Evolutionary conservation across 139 green algal species (phyloP), one percentile per base, ranked within the genome.

Genomic region (Zygnema cylindricum): DNA sequence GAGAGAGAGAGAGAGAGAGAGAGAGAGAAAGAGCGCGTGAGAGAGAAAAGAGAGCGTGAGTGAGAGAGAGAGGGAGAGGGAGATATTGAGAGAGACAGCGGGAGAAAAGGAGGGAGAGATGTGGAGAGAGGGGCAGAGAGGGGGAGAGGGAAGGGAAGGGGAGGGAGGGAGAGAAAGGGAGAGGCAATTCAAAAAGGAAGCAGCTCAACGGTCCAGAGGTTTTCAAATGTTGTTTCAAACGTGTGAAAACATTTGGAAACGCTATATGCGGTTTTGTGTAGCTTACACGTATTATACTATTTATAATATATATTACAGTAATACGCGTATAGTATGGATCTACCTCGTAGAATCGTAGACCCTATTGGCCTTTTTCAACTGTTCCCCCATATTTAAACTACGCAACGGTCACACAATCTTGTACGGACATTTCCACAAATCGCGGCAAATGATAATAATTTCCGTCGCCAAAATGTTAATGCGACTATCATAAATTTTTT

Each of bases 11-110:
- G 43, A 33, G 32, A 55, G n/a, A 33, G 32, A 7, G 22, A 2
- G 7, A 16, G 1, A 69, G 32, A 69, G 0, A 0, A 33, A 33
- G 32, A 7, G 32, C 41, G 49, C 7, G 49, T 7, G 49, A 63
- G 49, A 16, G 49, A 16, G 7, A 7, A 16, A 16, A 63, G 49
- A 16, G 16, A 16, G 7, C 49, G 49, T 16, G 7, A 16, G 49
- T 7, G 49, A 63, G 49, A 16, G 49, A 7, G 49, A 16, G 49
- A 7, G 49, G 49, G 49, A 63, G 49, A 16, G 16, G 49, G 49
- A 63, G 49, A 63, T 7, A 63, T 25, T 63, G 49, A 63, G 93
- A 75, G 39, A 94, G 49, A 16, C 49, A 63, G 49, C 49, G 7
- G 49, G 16, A 63, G 49, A 16, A 7, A 63, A 63, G 49, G 7